A percentile compares a stretch with the other conserved stretches of the same genome.
Evolutionary conservation across 805 yeast species (phyloP).

Genomic region (Zygosaccharomyces bailii): DNA sequence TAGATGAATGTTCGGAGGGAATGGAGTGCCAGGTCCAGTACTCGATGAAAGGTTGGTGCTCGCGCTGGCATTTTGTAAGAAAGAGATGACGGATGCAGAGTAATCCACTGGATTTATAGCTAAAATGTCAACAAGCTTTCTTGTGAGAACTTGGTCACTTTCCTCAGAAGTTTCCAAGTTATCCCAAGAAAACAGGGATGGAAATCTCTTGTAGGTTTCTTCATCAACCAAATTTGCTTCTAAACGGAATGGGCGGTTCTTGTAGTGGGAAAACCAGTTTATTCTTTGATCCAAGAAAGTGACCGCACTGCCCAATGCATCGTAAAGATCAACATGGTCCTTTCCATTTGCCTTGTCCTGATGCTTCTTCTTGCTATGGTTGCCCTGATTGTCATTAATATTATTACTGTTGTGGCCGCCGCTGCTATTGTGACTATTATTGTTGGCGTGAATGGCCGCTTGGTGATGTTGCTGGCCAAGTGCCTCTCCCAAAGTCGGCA

Average conservation of each 20-base stretch:
- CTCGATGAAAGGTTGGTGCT: conserved; percentile 32
- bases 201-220: conserved; percentile 30
- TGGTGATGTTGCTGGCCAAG: conserved; percentile 11
- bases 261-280: conserved; percentile 39
- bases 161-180: conserved; percentile 37
- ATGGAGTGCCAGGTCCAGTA: conserved; percentile 14
- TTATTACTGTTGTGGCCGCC: conserved; percentile 27
- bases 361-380: conserved; percentile 33
- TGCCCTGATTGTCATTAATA: conserved; percentile 12
- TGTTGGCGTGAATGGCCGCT: conserved; percentile 1
- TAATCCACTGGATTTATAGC: conserved; percentile 36
- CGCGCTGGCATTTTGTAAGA: conserved; percentile 27
- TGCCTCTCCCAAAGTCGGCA: conserved; percentile 32
- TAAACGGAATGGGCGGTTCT: conserved; percentile 39
- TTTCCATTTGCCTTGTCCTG: conserved; percentile 37
- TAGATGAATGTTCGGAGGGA: conserved; percentile 18
- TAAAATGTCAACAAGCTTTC: conserved; percentile 37
- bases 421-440: conserved; percentile 8
- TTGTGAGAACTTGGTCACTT: conserved; percentile 32
- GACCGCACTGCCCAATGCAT: conserved; percentile 45
- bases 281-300: conserved; percentile 49
- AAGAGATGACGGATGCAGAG: conserved; percentile 32
- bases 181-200: conserved; percentile 51
- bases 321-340: conserved; percentile 43
- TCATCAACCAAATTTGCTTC: conserved; percentile 33